Conservation (phyloP, 768 basidiomycete species). For the Lentinula lateritia region DNA sequence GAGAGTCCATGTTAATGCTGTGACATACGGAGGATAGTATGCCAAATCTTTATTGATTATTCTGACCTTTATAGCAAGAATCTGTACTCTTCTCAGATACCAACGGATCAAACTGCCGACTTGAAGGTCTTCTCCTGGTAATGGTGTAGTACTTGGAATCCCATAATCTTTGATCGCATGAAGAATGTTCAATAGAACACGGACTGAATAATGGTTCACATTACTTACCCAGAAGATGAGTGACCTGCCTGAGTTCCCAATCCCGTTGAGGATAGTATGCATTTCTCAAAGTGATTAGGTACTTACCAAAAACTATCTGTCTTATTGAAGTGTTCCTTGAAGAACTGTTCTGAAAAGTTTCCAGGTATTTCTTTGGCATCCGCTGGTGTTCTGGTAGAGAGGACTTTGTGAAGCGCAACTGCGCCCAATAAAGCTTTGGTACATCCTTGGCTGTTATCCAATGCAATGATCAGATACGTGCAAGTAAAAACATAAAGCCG, state of each 20-base stretch:
- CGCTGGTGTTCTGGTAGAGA: not conserved
- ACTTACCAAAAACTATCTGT: conserved; percentile 7
- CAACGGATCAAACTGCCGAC: conserved; percentile 2
- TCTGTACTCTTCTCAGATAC: conserved; percentile 7
- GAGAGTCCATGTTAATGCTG: not conserved
- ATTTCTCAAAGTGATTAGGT: not conserved
- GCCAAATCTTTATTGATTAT: too few species aligned
- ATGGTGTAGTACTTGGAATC: conserved; percentile 8
- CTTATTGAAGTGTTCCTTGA: conserved; percentile 4
- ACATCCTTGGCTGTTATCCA: conserved; percentile 10
- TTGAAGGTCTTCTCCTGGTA: conserved; percentile 8
- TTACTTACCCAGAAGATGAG: not conserved
- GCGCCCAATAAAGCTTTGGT: conserved; percentile 15
- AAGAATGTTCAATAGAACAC: not conserved
- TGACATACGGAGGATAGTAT: too few species aligned
- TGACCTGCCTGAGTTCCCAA: not conserved
- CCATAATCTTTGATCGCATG: conserved; percentile 9
- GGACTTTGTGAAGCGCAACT: conserved; percentile 6
- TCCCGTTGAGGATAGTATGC: not conserved
- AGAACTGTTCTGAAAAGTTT: conserved; percentile 9
- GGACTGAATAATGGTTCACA: not conserved
- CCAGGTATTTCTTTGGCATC: not conserved
- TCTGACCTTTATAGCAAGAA: conserved; percentile 5
- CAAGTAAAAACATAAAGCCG: not conserved
- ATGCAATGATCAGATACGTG: not conserved